These are phyloP conservation scores for Sporothrix pseudoabietina DNA, from an alignment of 2,329 filamentous ascomycete genomes.

Conservation along the genomic window DNA sequence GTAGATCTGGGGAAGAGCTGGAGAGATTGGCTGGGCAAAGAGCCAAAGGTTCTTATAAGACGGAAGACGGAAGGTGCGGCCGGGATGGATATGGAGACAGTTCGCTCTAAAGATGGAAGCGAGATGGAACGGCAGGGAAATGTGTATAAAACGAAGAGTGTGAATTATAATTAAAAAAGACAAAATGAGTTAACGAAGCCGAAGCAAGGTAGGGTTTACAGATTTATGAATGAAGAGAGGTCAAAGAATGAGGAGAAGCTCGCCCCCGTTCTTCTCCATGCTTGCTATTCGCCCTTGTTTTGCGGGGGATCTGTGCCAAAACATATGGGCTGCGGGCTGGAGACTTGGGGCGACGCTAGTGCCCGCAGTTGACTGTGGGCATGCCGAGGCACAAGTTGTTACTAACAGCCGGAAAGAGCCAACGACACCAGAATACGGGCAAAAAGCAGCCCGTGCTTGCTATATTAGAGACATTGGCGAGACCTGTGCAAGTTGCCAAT, in stretches of 20 bases:
- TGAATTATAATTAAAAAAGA: not conserved
- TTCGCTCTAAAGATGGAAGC: not conserved
- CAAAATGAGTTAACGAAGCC: not conserved
- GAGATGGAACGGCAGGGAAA: not conserved
- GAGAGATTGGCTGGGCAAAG: not conserved
- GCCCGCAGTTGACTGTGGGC: not conserved
- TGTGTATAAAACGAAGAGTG: not conserved
- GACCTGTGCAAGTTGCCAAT: not conserved
- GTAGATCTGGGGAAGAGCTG: not conserved
- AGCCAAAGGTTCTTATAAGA: not conserved
- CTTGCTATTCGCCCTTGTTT: not conserved
- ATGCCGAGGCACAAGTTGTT: constrained; percentile 21
- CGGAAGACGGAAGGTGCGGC: constrained; percentile 18
- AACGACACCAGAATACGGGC: not conserved
- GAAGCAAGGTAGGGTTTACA: not conserved
- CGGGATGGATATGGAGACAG: not conserved
- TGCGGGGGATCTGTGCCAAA: constrained; percentile 13
- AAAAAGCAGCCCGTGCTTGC: not conserved
- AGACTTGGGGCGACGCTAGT: not conserved
- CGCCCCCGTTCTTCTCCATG: not conserved
- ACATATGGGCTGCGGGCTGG: not conserved
- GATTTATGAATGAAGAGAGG: not conserved
- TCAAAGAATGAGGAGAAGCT: not conserved
- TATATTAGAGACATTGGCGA: not conserved
- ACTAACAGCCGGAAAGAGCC: not conserved